These are phyloP conservation scores for Pseudopithomyces chartarum DNA, from an alignment of 2,329 filamentous ascomycete genomes.

Conservation along the genomic window DNA sequence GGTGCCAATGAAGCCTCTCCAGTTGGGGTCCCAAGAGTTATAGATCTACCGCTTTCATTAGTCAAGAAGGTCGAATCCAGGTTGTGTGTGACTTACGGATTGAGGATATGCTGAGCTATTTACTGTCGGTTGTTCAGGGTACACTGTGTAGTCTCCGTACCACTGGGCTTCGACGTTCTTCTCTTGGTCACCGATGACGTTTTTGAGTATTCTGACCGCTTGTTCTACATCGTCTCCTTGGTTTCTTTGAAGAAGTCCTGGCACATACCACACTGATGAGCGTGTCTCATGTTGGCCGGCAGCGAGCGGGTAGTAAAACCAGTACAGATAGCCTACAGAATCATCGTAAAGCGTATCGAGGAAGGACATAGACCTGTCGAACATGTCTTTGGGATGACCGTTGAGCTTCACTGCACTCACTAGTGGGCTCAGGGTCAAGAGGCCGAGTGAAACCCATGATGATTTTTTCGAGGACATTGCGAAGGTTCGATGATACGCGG, in stretches of 20 bases:
- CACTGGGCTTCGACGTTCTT: constrained; percentile 9
- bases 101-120: constrained; percentile 1
- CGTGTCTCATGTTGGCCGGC: constrained; percentile 4
- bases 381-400: constrained; percentile 4
- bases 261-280: constrained; percentile 62
- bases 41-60: constrained; percentile 42
- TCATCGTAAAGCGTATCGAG: constrained; percentile 3
- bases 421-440: neutral
- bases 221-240: constrained; percentile 54
- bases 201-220: constrained; percentile 60
- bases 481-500: neutral
- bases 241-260: constrained; percentile 63
- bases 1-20: constrained; percentile 63
- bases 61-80: neutral
- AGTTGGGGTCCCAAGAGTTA: constrained; percentile 63
- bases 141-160: constrained; percentile 10
- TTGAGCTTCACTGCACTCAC: neutral
- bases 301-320: constrained; percentile 5
- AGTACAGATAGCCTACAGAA: constrained; percentile 5
- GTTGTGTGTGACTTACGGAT: neutral
- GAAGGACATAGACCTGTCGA: constrained; percentile 4
- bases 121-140: constrained; percentile 22
- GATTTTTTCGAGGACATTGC: neutral
- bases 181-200: constrained; percentile 26
- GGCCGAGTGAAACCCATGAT: neutral